Evolutionary conservation across 139 green algal genomes (phyloP).

Genomic region (Chlamydomonas incerta): DNA sequence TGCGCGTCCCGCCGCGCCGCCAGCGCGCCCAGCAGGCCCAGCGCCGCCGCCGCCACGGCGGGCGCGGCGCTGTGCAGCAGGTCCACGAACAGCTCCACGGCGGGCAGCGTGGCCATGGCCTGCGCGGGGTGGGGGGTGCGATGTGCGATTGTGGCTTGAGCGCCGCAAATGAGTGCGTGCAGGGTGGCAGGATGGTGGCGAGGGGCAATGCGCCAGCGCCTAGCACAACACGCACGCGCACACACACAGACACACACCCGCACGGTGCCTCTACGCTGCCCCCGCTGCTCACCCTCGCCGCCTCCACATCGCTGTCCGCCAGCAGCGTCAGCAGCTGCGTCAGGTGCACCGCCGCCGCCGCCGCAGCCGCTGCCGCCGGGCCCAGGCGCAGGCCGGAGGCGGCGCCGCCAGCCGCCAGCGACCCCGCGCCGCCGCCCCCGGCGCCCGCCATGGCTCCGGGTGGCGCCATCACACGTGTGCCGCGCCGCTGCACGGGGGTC

Average conservation of each 20-base stretch:
- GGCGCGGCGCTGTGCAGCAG: background rate
- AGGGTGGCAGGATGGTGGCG: background rate
- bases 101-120: conserved; percentile 21
- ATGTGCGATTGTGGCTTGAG: too few species aligned
- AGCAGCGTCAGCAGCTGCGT: background rate
- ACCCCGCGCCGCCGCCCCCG: background rate
- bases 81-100: conserved; percentile 33
- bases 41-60: background rate
- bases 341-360: background rate
- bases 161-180: too few species aligned
- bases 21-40: conserved; percentile 7
- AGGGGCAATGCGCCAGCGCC: too few species aligned
- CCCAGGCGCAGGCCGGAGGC: background rate
- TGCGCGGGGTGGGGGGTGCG: too few species aligned
- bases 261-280: background rate
- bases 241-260: too few species aligned
- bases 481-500: background rate
- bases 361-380: too few species aligned
- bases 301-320: background rate
- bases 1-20: conserved; percentile 20
- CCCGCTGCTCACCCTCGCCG: conserved; percentile 9
- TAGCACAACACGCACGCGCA: too few species aligned
- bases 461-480: conserved; percentile 11
- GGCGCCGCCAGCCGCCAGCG: background rate
- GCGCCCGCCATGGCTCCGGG: background rate